These are phyloP conservation scores for Penicillium sp. DNA, from an alignment of 2,329 filamentous ascomycete genomes.

Conservation along the genomic window DNA sequence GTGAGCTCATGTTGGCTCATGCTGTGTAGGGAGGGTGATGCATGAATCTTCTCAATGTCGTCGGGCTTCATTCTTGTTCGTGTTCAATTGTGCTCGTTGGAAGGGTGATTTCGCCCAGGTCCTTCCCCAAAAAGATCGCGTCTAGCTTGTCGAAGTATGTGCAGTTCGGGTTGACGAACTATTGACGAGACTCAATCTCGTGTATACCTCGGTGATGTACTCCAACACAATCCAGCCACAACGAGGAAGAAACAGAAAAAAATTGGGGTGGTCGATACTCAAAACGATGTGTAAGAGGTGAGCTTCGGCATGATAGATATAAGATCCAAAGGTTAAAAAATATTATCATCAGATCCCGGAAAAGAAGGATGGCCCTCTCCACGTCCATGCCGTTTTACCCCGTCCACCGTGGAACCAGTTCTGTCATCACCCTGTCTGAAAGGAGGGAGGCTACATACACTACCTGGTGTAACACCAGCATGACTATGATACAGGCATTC, in stretches of 20 bases:
- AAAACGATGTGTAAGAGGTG: not conserved
- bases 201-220: not conserved
- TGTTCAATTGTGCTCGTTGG: not conserved
- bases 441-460: not conserved
- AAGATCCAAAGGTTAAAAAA: conserved; percentile 9
- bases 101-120: not conserved
- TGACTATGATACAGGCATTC: conserved; percentile 26
- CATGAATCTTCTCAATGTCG: conserved; percentile 37
- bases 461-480: conserved; percentile 23
- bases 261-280: not conserved
- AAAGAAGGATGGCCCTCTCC: conserved; percentile 6
- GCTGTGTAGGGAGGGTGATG: conserved; percentile 34
- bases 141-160: not conserved
- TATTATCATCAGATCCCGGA: not conserved
- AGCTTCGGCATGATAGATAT: conserved; percentile 32
- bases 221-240: conserved; percentile 2
- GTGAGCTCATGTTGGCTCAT: conserved; percentile 32
- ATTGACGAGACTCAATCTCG: not conserved
- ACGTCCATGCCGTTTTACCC: not conserved
- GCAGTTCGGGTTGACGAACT: not conserved
- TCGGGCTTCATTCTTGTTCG: conserved; percentile 23
- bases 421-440: conserved; percentile 30
- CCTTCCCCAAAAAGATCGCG: not conserved
- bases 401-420: conserved; percentile 16
- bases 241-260: not conserved